phyloP scores from a whole-genome alignment of 1,139 yeast species.

The Kodamaea fungicola region DNA sequence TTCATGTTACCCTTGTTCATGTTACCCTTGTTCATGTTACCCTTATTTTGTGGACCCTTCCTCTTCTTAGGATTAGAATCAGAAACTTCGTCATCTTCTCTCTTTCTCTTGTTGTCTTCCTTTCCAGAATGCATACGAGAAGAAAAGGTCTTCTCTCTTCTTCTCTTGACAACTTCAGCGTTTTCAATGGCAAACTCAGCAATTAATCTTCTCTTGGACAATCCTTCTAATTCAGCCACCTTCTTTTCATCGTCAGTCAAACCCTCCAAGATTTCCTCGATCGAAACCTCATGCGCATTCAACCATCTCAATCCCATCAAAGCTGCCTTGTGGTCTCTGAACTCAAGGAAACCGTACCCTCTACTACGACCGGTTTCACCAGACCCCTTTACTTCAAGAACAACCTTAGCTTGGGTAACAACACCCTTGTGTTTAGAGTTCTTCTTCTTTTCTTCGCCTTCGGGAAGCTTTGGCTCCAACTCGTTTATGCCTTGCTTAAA shows the following conservation, averaged over 20 bases:
- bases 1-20: conserved; percentile 25
- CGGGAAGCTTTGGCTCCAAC: conserved; percentile 33
- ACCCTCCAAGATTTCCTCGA: conserved; percentile 69
- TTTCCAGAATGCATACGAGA: conserved; percentile 32
- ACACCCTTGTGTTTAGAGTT: conserved; percentile 81
- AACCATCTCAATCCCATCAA: conserved; percentile 97
- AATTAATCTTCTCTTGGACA: conserved; percentile 70
- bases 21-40: conserved; percentile 46
- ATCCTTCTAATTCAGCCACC: conserved; percentile 48
- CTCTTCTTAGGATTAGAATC: conserved; percentile 19
- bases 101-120: conserved; percentile 21
- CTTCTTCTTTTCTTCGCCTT: conserved; percentile 42
- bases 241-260: conserved; percentile 66
- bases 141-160: conserved; percentile 64
- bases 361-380: conserved; percentile 88
- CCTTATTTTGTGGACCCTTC: conserved; percentile 29
- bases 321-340: conserved; percentile 88
- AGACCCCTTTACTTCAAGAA: conserved; percentile 86
- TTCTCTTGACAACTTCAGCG: conserved; percentile 87
- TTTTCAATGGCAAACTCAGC: conserved; percentile 96
- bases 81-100: conserved; percentile 19
- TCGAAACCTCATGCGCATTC: conserved; percentile 83
- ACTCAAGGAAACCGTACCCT: conserved; percentile 93
- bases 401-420: conserved; percentile 88
- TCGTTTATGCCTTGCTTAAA: conserved; percentile 48